A percentile compares a stretch with the other conserved stretches of the same genome.
Evolutionary conservation across 1,284 basidiomycete species (phyloP).

Genomic region (Inonotus obliquus): DNA sequence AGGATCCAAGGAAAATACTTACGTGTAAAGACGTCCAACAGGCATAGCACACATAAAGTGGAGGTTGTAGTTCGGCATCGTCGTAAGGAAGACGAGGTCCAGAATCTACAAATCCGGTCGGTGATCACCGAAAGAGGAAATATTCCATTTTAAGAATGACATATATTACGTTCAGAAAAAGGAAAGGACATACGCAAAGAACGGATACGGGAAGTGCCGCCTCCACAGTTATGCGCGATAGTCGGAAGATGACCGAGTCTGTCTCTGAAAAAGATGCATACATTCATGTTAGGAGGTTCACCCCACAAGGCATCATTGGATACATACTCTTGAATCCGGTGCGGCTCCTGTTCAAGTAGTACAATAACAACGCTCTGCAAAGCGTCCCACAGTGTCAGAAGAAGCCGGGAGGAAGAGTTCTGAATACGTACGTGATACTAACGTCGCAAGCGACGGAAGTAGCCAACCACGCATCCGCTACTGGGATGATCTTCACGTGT

Average conservation of each 20-base stretch:
- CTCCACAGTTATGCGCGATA: slow-evolving; percentile 12
- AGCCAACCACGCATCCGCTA: slow-evolving; percentile 23
- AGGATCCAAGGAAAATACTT: neutral
- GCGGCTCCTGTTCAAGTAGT: slow-evolving; percentile 14
- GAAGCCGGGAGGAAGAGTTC: too few species aligned
- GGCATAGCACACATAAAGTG: slow-evolving; percentile 18
- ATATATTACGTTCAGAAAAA: neutral
- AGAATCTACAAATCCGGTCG: slow-evolving; percentile 2
- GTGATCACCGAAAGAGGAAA: neutral
- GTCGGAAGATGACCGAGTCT: slow-evolving; percentile 13
- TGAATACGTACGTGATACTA: slow-evolving; percentile 21
- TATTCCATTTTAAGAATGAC: neutral
- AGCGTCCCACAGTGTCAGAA: neutral
- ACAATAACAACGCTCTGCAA: slow-evolving; percentile 7
- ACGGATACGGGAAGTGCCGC: slow-evolving; percentile 10
- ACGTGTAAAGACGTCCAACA: slow-evolving; percentile 14
- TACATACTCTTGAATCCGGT: slow-evolving; percentile 15
- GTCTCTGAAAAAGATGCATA: slow-evolving; percentile 9
- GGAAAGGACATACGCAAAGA: slow-evolving; percentile 5
- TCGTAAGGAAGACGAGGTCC: slow-evolving; percentile 15
- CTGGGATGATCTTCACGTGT: slow-evolving; percentile 19
- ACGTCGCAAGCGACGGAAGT: slow-evolving; percentile 20
- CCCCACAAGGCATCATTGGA: neutral
- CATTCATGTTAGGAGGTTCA: neutral
- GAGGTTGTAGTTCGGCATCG: slow-evolving; percentile 9